A percentile compares a stretch with the other conserved stretches of the same genome.
These are phyloP conservation scores for Beauveria rudraprayagi DNA, from an alignment of 2,329 filamentous ascomycete genomes.

Conservation along the genomic window DNA sequence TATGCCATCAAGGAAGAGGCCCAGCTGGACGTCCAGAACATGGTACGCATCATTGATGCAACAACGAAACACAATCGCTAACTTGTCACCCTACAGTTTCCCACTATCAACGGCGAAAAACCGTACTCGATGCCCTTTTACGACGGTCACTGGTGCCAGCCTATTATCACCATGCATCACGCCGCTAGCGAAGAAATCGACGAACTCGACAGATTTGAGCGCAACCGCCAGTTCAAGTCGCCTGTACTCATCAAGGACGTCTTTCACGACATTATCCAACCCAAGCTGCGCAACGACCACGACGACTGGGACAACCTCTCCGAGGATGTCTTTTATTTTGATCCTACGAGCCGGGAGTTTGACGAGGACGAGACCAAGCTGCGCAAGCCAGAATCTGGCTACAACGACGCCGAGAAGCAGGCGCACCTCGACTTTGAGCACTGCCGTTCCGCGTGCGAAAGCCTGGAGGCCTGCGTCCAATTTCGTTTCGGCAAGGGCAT, in stretches of 20 bases:
- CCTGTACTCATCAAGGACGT: slow-evolving; percentile 39
- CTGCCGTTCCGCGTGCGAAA: slow-evolving; percentile 38
- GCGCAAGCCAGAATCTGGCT: slow-evolving; percentile 25
- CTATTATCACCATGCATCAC: slow-evolving; percentile 49
- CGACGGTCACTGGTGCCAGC: slow-evolving; percentile 45
- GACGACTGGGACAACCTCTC: slow-evolving; percentile 47
- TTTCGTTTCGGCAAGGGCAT: slow-evolving; percentile 31
- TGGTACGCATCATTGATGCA: slow-evolving; percentile 26
- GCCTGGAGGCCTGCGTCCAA: slow-evolving; percentile 30
- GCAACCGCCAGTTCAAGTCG: slow-evolving; percentile 24
- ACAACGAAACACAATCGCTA: not conserved
- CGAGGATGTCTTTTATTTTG: slow-evolving; percentile 36
- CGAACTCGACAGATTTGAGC: slow-evolving; percentile 44
- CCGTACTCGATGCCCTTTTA: slow-evolving; percentile 41
- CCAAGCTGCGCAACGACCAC: slow-evolving; percentile 29
- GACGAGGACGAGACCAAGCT: slow-evolving; percentile 22
- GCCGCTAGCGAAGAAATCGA: slow-evolving; percentile 42
- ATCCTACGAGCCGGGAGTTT: slow-evolving; percentile 22
- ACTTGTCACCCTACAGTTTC: slow-evolving; percentile 28
- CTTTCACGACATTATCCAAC: slow-evolving; percentile 37
- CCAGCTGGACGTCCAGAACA: slow-evolving; percentile 32
- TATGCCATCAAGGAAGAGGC: slow-evolving; percentile 36
- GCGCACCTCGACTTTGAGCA: slow-evolving; percentile 34
- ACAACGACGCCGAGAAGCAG: slow-evolving; percentile 29
- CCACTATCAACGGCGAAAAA: slow-evolving; percentile 49